Conservation (phyloP, 2,329 filamentous ascomycete genomes). For the Raffaelea arxii region DNA sequence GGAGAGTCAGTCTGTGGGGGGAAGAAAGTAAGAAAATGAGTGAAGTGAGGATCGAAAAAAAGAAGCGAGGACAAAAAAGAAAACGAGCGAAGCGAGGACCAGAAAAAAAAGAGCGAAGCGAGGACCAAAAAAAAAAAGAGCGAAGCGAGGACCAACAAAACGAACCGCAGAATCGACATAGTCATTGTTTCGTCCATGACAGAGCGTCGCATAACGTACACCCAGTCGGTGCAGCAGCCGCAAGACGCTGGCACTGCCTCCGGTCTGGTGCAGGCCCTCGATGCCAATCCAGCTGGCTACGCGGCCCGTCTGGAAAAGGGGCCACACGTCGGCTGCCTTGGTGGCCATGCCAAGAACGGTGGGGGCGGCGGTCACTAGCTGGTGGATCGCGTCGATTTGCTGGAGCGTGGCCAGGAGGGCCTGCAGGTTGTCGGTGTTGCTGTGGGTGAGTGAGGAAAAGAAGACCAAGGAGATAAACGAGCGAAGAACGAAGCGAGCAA, state of each 20-base stretch:
- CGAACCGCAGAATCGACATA: conserved; percentile 4
- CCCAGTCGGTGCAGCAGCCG: conserved; percentile 14
- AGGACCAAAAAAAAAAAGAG: too few relatives aligned
- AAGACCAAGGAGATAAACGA: too few relatives aligned
- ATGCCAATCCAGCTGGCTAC: conserved; percentile 18
- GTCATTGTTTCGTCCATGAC: conserved; percentile 7
- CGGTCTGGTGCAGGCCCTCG: conserved; percentile 17
- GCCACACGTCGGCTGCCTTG: background rate
- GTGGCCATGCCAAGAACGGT: background rate
- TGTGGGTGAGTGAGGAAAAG: too few relatives aligned
- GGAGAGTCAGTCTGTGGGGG: too few relatives aligned
- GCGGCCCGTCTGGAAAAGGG: conserved; percentile 12
- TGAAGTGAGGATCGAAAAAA: too few relatives aligned
- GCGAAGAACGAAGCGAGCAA: too few relatives aligned
- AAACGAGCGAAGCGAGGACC: too few relatives aligned
- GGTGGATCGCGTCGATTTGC: background rate
- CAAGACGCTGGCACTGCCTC: conserved; percentile 15
- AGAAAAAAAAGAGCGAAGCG: too few relatives aligned
- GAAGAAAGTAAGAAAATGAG: too few relatives aligned
- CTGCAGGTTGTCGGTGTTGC: background rate
- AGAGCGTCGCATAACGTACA: conserved; percentile 16
- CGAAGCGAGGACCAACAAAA: too few relatives aligned
- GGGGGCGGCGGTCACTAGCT: background rate
- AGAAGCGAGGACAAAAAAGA: too few relatives aligned
- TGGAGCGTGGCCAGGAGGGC: background rate